These are phyloP conservation scores for Jatropha multifida DNA, from an alignment of 441 rosid species.

Conservation along the genomic window DNA sequence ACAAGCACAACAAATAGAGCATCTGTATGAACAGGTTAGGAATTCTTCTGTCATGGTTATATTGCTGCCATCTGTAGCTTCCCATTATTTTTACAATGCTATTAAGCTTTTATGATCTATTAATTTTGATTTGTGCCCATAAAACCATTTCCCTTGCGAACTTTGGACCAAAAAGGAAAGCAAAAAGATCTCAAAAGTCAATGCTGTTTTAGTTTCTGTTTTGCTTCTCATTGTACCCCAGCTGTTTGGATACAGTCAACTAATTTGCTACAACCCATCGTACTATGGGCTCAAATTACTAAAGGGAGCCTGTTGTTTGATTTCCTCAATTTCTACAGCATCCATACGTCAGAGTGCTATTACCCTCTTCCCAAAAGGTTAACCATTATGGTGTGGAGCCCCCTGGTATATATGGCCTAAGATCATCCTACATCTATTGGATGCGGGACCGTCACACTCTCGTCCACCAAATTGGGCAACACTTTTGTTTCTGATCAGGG, in stretches of 20 bases:
- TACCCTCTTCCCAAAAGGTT: too few species aligned
- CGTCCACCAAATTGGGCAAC: too few species aligned
- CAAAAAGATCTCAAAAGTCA: not conserved
- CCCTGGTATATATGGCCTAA: too few species aligned
- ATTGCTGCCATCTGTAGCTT: not conserved
- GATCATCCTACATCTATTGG: too few species aligned
- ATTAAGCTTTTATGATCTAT: not conserved
- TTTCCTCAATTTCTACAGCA: not conserved
- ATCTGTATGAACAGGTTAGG: constrained; percentile 78
- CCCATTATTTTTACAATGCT: not conserved
- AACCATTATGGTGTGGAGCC: too few species aligned
- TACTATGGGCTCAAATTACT: not conserved
- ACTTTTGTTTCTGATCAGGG: too few species aligned
- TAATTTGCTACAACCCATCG: not conserved
- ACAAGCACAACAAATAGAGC: constrained; percentile 90
- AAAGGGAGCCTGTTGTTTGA: not conserved
- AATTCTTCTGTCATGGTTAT: constrained; percentile 7
- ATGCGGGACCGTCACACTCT: too few species aligned
- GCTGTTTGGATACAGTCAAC: not conserved
- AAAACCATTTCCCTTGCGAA: not conserved
- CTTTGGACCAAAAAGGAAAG: not conserved
- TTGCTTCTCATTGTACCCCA: not conserved
- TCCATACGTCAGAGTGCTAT: not conserved
- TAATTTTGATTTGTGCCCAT: not conserved
- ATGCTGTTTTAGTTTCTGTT: not conserved